Evolutionary conservation across 2,329 filamentous ascomycete species (phyloP), one percentile per base, ranked within the genome.

Genomic region (Fusarium keratoplasticum): DNA sequence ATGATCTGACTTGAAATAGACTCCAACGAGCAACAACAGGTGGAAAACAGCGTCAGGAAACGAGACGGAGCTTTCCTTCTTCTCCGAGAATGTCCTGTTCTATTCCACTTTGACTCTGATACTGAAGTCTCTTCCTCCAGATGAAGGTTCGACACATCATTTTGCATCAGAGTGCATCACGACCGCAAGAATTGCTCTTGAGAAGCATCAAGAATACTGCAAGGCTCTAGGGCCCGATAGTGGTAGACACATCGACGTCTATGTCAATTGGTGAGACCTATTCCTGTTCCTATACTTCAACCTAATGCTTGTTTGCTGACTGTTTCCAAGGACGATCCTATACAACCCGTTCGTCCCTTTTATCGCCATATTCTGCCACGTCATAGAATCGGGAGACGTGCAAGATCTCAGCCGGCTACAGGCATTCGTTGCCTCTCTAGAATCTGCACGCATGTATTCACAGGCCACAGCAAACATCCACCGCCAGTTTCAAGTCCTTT

Each of bases 151-250:
- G 5, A 40, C 55, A 14, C 18, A 36, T 9, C 55, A 59, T 2
- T 59, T 59, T 59, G 55, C 55, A 36, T 40, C 55, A 59, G 55
- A 59, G 22, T 59, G 55, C 10, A 59, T 59, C 55, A 59, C 33
- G 25, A 40, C 55, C 6, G 55, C 55, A 6, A 59, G 55, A 22
- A 40, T 25, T 13, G 35, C 55, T 38, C 55, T 59, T 14, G 35
- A 59, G 25, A 59, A 59, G 35, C 55, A 59, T 27, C 31, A 59
- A 27, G 55, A 59, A n/a, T 59, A 59, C 25, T 59, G 55, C 55
- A 25, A 59, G 9, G 55, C 55, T 9, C 33, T 59, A 2, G 55
- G 55, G 8, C 55, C 55, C 2, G 55, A 59, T 16, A 59, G 35
- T 20, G 55, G 55, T 6, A 20, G 55, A 14, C 55, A 59, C 18